phyloP scores from a whole-genome alignment of 2,329 filamentous ascomycete species.

The Cytospora piceae region DNA sequence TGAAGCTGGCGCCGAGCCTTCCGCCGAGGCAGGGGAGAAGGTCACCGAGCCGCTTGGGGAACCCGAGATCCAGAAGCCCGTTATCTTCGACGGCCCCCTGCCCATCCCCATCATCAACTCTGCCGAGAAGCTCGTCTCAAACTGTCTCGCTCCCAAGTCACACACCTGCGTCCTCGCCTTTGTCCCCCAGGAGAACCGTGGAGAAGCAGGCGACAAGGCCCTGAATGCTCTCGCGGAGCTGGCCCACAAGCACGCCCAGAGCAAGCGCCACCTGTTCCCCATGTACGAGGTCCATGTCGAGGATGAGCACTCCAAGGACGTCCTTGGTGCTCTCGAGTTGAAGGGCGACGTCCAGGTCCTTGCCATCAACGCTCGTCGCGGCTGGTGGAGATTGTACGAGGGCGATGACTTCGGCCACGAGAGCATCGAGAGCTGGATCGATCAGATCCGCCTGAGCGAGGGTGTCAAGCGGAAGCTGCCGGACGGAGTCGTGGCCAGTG shows the following conservation, averaged over 20 bases:
- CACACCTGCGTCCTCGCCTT: slow-evolving; percentile 83
- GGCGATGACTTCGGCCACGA: slow-evolving; percentile 59
- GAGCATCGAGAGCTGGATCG: slow-evolving; percentile 82
- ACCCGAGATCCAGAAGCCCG: slow-evolving; percentile 49
- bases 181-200: slow-evolving; percentile 55
- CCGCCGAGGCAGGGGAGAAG: slow-evolving; percentile 40
- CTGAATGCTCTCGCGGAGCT: slow-evolving; percentile 71
- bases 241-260: slow-evolving; percentile 72
- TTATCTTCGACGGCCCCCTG: slow-evolving; percentile 59
- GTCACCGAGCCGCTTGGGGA: slow-evolving; percentile 50
- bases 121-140: slow-evolving; percentile 64
- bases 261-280: slow-evolving; percentile 74
- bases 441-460: slow-evolving; percentile 88
- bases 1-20: slow-evolving; percentile 48
- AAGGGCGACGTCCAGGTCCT: slow-evolving; percentile 68
- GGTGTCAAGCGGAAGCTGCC: slow-evolving; percentile 78
- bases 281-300: slow-evolving; percentile 74
- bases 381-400: slow-evolving; percentile 81
- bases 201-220: slow-evolving; percentile 58
- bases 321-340: slow-evolving; percentile 68
- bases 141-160: slow-evolving; percentile 76
- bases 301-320: slow-evolving; percentile 57
- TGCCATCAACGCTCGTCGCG: slow-evolving; percentile 80
- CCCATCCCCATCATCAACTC: slow-evolving; percentile 69
- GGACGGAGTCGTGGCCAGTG: slow-evolving; percentile 53